Evolutionary conservation across 306 rosid species (phyloP).

Genomic region (Pterocarpus macrocarpus): DNA sequence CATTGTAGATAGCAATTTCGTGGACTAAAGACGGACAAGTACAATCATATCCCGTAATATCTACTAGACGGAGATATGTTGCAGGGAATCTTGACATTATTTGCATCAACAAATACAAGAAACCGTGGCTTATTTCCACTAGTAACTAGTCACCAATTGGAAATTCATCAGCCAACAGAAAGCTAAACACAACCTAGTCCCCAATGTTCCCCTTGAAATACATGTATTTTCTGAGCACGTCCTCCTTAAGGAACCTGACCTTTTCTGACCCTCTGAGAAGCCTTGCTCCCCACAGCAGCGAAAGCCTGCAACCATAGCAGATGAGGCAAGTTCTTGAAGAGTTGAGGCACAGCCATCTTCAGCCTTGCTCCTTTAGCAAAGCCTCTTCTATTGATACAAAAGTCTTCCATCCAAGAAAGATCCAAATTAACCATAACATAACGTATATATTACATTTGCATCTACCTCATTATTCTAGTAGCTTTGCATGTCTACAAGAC

Average conservation of each 20-base stretch:
- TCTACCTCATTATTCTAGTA: too few relatives aligned
- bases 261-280: slow-evolving; percentile 77
- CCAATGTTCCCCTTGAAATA: slow-evolving; percentile 48
- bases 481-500: too few relatives aligned
- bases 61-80: too few relatives aligned
- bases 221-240: slow-evolving; percentile 62
- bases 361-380: slow-evolving; percentile 55
- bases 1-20: too few relatives aligned
- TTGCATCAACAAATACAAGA: too few relatives aligned
- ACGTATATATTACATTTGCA: too few relatives aligned
- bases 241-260: slow-evolving; percentile 69
- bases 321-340: slow-evolving; percentile 56
- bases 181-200: slow-evolving; percentile 57
- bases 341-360: slow-evolving; percentile 55
- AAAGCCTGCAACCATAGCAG: slow-evolving; percentile 65
- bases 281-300: slow-evolving; percentile 50
- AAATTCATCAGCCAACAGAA: slow-evolving; percentile 52
- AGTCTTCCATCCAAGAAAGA: slow-evolving; percentile 36
- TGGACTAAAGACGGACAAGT: not conserved
- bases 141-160: not conserved
- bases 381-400: slow-evolving; percentile 63
- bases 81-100: not conserved
- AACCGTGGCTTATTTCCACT: not conserved
- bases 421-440: too few relatives aligned
- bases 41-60: not conserved